Evolutionary conservation across 495 filamentous ascomycete genomes (phyloP), one percentile per base, ranked within the genome.

Genomic region (Penicillium paradoxum): DNA sequence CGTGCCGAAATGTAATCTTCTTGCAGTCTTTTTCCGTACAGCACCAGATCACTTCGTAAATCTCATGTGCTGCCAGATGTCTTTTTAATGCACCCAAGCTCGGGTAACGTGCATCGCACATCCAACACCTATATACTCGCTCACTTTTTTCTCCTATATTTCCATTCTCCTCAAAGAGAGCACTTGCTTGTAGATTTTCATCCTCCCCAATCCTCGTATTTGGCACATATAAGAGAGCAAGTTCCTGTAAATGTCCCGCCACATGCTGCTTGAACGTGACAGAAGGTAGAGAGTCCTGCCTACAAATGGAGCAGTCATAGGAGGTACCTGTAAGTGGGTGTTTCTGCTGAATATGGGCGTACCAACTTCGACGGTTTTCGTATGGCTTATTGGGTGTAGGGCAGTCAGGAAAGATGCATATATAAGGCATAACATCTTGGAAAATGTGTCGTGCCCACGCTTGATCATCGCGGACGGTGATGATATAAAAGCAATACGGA

Each of bases 341-440:
- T 9, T n/a, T 18, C 17, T 49, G 37, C 19, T 45, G 11, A 17
- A 68, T 2, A 39, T 70, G 65, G 14, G 14, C 3, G n/a, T 57
- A 51, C 67, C 65, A 68, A 14, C 64, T 44, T 14, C 52, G 55
- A 15, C 67, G 44, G 33, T 51, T 60, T 21, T 45, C 57, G 27
- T 59, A 67, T 7, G 67, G 37, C 18, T 30, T 48, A 2, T 51
- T 29, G 9, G 65, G 60, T 0, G 49, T 62, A 0, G 43, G 7
- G 41, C 67, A 70, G 6, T 42, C 40, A 2, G 45, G 46, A 6
- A 55, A 54, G 1, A 64, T 18, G 36, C 67, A 70, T 1, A 56
- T 37, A 45, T 70, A 70, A 0, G 67, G 65, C 56, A 59, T 58
- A n/a, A 68, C 14, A 32, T 70, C 67, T 4, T 45, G 45, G 45